Base-by-base conservation (phyloP, 108 stramenopile species). In the Parietichytrium sp. region DNA sequence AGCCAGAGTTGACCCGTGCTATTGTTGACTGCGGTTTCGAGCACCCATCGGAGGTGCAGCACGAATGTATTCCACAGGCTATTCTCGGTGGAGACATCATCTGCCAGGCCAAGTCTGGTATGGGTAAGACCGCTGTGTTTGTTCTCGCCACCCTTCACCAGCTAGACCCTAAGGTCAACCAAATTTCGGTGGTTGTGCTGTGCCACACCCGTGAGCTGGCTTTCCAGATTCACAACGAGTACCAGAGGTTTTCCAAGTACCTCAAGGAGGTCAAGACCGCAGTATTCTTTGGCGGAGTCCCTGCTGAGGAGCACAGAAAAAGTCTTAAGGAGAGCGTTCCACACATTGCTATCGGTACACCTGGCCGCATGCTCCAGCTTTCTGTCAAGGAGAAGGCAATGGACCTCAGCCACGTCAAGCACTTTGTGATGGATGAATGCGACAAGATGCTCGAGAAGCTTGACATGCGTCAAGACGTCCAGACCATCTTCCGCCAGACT, bases 111-210 rank as follows among this genome's bases (percentile, higher is more conserved):
- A 98, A 98, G 92, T 94, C 94, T 51, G 98, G 98, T 54, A 99
- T 99, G 98, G 98, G 98, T 54, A 99, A 99, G 90, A 99, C 98
- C 2, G 98, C 98, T 3, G 98, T 99, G 80, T 99, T 99, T 84
- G 96, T 97, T 6, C 90, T 99, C 47, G 93, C 98, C 6, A 99
- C 98, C 4, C 90, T 99, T 36, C 96, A 99, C 89, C 95, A 94
- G 85, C 87, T 95, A 77, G 90, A 95, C 54, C 92, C 92, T 29
- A 51, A 78, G n/a, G 72, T 77, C 16, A 85, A 92, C 81, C 91
- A 95, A 86, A 93, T 95, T 49, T 88, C 90, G 26, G 95, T 95
- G 42, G 79, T 98, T 49, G 98, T 99, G 29, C 84, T 99, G 23
- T 97, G 96, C 90, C 98, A 98, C 91, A 99, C 98, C 25, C 96